Evolutionary conservation across 495 filamentous ascomycete genomes (phyloP), one percentile per base, ranked within the genome.

Genomic region (Aspergillus sclerotioniger): DNA sequence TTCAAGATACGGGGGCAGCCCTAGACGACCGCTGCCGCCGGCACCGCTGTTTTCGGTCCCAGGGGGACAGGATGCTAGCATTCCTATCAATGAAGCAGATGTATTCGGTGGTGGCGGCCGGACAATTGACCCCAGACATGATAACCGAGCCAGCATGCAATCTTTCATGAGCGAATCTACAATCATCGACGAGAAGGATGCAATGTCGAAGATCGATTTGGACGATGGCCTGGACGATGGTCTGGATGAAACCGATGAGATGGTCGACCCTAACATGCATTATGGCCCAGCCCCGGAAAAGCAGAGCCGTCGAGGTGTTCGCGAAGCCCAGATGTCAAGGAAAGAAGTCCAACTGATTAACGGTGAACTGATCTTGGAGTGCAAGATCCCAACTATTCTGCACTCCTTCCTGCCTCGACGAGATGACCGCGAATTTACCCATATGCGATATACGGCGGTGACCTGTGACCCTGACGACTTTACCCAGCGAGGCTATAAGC

Each of bases 361-460:
- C 68, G 95, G 95, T 66, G 92, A 98, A 73, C 84, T 99, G 35
- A 93, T 99, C 54, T 78, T 99, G 16, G 95, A 99, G 77, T 98
- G 95, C 80, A 98, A 98, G 70, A 98, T 99, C 50, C 95, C 95
- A 1, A 97, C 95, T 0, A 99, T 97, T 63, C 79, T 98, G 8
- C 92, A 98, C 78, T 92, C 89, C 65, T 98, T 98, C 72, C 77
- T 98, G 47, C 95, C 95, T 0, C 82, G 92, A 32, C 82, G 92
- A 25, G 91, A 98, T 70, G 92, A 96, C 60, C 84, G 90, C 49
- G 95, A 99, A 71, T 99, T 98, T 69, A 99, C 95, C 0, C 93
- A 99, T 69, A 98, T 98, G 95, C 89, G 95, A n/a, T 99, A 99
- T 67, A 98, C 95, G 31, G 95, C 95, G n/a, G 94, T 96, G 35